Evolutionary conservation across 1,284 basidiomycete genomes (phyloP).

Genomic region (Cryptococcus floricola): DNA sequence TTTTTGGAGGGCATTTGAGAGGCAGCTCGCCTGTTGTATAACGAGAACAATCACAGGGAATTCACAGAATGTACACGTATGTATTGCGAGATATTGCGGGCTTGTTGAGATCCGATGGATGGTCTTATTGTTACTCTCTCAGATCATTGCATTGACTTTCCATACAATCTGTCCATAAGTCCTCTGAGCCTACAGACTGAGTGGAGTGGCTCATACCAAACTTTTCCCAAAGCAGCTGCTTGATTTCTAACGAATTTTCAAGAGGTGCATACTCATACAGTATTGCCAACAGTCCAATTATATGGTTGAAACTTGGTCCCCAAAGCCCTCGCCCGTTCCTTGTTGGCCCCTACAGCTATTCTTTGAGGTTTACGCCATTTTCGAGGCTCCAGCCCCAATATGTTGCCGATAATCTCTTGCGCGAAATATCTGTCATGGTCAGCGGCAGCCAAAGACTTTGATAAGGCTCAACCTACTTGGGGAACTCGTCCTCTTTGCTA

Average conservation of each 20-base stretch:
- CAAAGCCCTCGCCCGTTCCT: slow-evolving; percentile 59
- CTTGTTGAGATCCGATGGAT: no score
- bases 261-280: slow-evolving; percentile 1
- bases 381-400: slow-evolving; percentile 82
- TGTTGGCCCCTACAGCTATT: slow-evolving; percentile 67
- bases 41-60: no score
- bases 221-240: no score
- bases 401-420: slow-evolving; percentile 86
- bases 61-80: no score
- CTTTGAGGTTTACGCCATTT: slow-evolving; percentile 76
- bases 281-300: slow-evolving; percentile 44
- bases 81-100: no score
- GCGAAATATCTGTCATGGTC: slow-evolving; percentile 72
- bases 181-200: no score
- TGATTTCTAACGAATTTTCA: no score
- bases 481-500: slow-evolving; percentile 65
- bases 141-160: no score
- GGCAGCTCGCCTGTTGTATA: no score
- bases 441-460: neutral
- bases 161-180: no score
- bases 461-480: slow-evolving; percentile 58
- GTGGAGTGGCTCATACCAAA: no score
- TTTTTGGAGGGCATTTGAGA: neutral
- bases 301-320: slow-evolving; percentile 48
- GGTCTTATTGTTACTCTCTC: no score